Evolutionary conservation across 768 basidiomycete genomes (phyloP).

Genomic region (Pulveroboletus ravenelii): DNA sequence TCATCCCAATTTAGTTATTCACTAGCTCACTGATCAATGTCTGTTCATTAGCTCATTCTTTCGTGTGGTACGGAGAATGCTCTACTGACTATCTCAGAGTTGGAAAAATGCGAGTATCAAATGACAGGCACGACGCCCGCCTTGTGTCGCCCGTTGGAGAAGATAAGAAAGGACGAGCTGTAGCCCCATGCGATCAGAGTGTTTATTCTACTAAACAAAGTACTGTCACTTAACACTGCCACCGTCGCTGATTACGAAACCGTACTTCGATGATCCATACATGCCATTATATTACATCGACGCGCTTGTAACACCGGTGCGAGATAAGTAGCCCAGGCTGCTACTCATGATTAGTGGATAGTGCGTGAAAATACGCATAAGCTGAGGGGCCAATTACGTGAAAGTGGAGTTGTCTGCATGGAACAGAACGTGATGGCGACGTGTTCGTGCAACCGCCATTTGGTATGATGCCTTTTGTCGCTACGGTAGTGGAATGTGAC

Average conservation of each 20-base stretch:
- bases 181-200: conserved; percentile 10
- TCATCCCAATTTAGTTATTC: neutral
- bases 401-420: neutral
- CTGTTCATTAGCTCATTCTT: conserved; percentile 56
- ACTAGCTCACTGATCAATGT: conserved; percentile 2
- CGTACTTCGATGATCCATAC: too few species aligned
- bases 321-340: neutral
- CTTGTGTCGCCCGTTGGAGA: conserved; percentile 54
- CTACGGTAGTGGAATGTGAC: neutral
- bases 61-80: conserved; percentile 84
- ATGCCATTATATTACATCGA: too few species aligned
- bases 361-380: neutral
- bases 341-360: neutral
- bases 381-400: neutral
- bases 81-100: conserved; percentile 72
- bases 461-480: too few species aligned
- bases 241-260: neutral
- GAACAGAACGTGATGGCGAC: too few species aligned
- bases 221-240: neutral
- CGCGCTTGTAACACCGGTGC: neutral
- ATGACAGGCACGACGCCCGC: conserved; percentile 84
- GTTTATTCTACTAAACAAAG: too few species aligned
- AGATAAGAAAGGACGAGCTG: conserved; percentile 28
- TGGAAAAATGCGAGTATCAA: conserved; percentile 96
- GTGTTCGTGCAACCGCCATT: neutral